phyloP scores from a whole-genome alignment of 140 eudicot genomes.

The Senecio squalidus region DNA sequence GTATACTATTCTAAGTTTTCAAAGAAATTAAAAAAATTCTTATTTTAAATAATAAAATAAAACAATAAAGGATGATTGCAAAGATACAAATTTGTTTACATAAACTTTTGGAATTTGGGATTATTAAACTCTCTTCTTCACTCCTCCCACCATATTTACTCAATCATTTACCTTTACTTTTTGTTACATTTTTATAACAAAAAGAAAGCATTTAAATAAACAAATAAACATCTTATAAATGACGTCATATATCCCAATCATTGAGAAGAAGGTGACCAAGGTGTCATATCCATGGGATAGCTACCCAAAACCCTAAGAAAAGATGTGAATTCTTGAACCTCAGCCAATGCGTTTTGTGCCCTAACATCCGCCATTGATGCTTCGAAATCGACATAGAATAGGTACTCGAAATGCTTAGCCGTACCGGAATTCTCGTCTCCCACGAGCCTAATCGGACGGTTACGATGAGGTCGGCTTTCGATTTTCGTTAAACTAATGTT shows the following conservation, averaged over 20 bases:
- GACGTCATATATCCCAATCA: conserved; percentile 19
- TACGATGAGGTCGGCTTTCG: conserved; percentile 90
- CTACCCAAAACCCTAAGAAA: conserved; percentile 92
- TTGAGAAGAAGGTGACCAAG: conserved; percentile 66
- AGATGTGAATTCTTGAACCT: conserved; percentile 92
- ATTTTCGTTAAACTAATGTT: conserved; percentile 78
- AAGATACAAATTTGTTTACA: conserved; percentile 4
- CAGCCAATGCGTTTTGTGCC: conserved; percentile 93
- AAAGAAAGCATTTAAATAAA: background rate
- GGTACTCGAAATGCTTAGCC: conserved; percentile 94
- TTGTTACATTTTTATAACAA: background rate
- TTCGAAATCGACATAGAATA: conserved; percentile 89
- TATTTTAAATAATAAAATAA: background rate
- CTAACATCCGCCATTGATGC: conserved; percentile 97
- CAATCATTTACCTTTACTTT: no score
- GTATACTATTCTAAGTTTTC: no score
- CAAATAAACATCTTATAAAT: background rate
- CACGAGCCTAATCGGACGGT: conserved; percentile 64
- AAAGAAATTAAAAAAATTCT: no score
- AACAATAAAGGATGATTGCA: background rate
- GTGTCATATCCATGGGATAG: conserved; percentile 98
- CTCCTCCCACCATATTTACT: conserved; percentile 19
- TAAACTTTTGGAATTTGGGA: background rate
- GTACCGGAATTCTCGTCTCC: conserved; percentile 82
- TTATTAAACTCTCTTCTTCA: conserved; percentile 2